These are phyloP conservation scores for Amanita muscaria DNA, from an alignment of 768 basidiomycete species.

Conservation along the genomic window DNA sequence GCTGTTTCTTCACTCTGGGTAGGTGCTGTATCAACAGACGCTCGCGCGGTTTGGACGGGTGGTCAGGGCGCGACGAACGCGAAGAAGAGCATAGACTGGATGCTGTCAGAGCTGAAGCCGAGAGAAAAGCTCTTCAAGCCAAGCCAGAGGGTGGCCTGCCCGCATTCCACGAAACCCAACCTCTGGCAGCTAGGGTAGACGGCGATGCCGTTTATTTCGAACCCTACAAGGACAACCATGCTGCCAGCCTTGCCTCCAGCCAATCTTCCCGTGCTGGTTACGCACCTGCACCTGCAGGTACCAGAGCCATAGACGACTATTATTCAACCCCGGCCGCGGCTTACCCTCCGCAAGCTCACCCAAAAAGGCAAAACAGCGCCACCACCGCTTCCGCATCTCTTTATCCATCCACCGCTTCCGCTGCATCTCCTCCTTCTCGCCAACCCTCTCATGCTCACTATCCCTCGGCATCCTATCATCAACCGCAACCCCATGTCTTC, in stretches of 20 bases:
- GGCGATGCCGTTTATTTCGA: conserved; percentile 49
- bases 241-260: conserved; percentile 19
- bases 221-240: conserved; percentile 22
- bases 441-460: conserved; percentile 15
- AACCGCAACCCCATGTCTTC: conserved; percentile 15
- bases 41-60: conserved; percentile 12
- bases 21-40: conserved; percentile 70
- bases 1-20: conserved; percentile 80
- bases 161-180: conserved; percentile 66
- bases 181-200: conserved; percentile 52
- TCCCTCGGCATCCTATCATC: conserved; percentile 23
- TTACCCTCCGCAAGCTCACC: conserved; percentile 13
- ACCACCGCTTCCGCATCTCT: conserved; percentile 10
- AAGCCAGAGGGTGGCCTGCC: conserved; percentile 62
- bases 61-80: conserved; percentile 27
- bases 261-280: conserved; percentile 44
- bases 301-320: conserved; percentile 70
- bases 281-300: conserved; percentile 51
- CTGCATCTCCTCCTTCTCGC: conserved; percentile 19
- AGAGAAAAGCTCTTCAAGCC: conserved; percentile 61
- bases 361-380: conserved; percentile 15
- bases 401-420: conserved; percentile 12
- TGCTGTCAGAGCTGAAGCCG: conserved; percentile 80
- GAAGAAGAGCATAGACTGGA: conserved; percentile 69
- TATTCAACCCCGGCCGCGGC: conserved; percentile 32